Evolutionary conservation across 164 flowering plant species (phyloP), one percentile per base, ranked within the genome.

Genomic region (Amborella trichopoda): DNA sequence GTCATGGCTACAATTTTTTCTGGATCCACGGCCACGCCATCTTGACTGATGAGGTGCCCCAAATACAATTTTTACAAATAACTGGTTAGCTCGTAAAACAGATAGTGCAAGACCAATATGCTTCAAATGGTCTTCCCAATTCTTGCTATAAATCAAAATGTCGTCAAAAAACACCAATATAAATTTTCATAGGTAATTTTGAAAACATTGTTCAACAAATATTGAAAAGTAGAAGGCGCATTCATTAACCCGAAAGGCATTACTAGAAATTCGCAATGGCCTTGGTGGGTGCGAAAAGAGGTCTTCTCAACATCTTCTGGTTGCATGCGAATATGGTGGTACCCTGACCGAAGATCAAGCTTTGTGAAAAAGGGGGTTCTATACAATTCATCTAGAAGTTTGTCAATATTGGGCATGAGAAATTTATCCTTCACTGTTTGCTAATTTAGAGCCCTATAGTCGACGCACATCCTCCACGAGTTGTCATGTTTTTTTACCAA

Each of bases 161-260:
- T n/a, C n/a, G n/a, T n/a, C n/a, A n/a, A n/a, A n/a, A n/a, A n/a
- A n/a, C n/a, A n/a, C n/a, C n/a, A n/a, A n/a, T n/a, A n/a, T n/a
- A n/a, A n/a, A n/a, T n/a, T n/a, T n/a, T n/a, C n/a, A n/a, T n/a
- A n/a, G n/a, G n/a, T n/a, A n/a, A n/a, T n/a, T n/a, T n/a, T 22
- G 10, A 45, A 45, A 24, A 6, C 5, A 14, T 23, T 23, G 28
- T 45, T 32, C 48, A 45, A 23, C n/a, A 23, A 23, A 13, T 32
- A 23, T 14, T 45, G 48, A 24, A 45, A 45, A 2, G 26, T 24
- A 2, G 48, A 28, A 5, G 48, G 48, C 12, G 40, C 40, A 37
- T 37, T 37, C 40, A 37, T 37, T 12, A 37, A 13, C 5, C 14
- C 3, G 13, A 37, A 37, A 13, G 40, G 40, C 4, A 37, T 37